Conservation (phyloP, 1,139 yeast genomes). For the Geotrichum fermentans region DNA sequence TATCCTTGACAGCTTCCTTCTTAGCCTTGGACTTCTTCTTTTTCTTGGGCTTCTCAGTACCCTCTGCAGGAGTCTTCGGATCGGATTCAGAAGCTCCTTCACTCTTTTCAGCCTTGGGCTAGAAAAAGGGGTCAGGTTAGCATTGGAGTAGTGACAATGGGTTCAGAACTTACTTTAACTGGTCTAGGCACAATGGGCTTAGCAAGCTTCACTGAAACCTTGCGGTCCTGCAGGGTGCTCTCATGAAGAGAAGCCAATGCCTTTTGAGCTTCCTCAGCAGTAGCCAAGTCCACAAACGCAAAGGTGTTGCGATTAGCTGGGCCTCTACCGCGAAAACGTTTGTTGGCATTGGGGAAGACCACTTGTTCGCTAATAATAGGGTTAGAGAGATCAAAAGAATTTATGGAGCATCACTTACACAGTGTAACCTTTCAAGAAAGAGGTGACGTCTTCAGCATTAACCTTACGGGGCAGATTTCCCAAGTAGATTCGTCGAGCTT, state of each 20-base stretch:
- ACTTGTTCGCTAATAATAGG: slow-evolving; percentile 21
- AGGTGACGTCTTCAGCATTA: slow-evolving; percentile 14
- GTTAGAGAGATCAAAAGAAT: background rate
- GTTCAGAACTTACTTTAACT: slow-evolving; percentile 6
- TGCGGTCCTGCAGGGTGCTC: slow-evolving; percentile 45
- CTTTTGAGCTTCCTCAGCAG: slow-evolving; percentile 46
- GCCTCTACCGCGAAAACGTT: slow-evolving; percentile 6
- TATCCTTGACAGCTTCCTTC: background rate
- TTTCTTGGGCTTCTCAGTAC: background rate
- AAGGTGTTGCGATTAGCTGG: slow-evolving; percentile 7
- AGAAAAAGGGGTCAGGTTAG: background rate
- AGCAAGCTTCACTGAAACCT: slow-evolving; percentile 49
- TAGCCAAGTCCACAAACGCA: slow-evolving; percentile 56
- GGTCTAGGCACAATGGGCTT: slow-evolving; percentile 28
- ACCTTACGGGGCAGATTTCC: slow-evolving; percentile 16
- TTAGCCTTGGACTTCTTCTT: slow-evolving; percentile 7
- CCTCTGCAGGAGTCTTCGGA: background rate
- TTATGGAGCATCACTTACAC: background rate
- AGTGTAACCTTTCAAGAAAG: slow-evolving; percentile 10
- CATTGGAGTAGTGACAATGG: background rate
- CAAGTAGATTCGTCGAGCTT: slow-evolving; percentile 15
- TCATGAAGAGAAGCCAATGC: slow-evolving; percentile 48
- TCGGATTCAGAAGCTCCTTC: background rate
- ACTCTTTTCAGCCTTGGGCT: background rate
- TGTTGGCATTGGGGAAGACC: slow-evolving; percentile 20